These are phyloP conservation scores for Pelargonium fulgidum DNA, from an alignment of 441 rosid species.

Conservation along the genomic window DNA sequence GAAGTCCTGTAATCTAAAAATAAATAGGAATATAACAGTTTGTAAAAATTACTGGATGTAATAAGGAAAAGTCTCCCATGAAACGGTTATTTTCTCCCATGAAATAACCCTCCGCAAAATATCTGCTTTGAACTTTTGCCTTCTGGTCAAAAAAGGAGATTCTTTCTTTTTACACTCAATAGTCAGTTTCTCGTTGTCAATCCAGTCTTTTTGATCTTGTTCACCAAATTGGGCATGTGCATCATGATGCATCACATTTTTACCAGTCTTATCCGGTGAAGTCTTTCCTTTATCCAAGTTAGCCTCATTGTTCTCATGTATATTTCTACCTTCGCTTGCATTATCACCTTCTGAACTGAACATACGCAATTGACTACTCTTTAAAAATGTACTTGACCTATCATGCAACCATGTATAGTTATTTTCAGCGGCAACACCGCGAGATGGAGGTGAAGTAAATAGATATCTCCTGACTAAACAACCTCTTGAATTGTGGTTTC, in stretches of 20 bases:
- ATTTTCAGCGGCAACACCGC: slow-evolving; percentile 25
- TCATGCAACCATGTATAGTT: slow-evolving; percentile 20
- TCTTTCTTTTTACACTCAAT: slow-evolving; percentile 68
- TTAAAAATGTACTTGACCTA: slow-evolving; percentile 23
- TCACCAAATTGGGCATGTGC: slow-evolving; percentile 66
- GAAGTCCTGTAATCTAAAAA: slow-evolving; percentile 13
- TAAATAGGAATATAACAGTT: slow-evolving; percentile 8
- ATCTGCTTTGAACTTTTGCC: slow-evolving; percentile 67
- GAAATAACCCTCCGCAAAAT: slow-evolving; percentile 72
- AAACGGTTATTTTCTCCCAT: slow-evolving; percentile 82
- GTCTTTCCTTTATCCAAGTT: slow-evolving; percentile 45
- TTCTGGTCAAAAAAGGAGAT: slow-evolving; percentile 67
- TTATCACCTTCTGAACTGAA: slow-evolving; percentile 76
- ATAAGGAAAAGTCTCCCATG: slow-evolving; percentile 90
- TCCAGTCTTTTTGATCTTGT: slow-evolving; percentile 92
- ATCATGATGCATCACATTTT: slow-evolving; percentile 36
- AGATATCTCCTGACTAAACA: slow-evolving; percentile 35
- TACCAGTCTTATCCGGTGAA: slow-evolving; percentile 23
- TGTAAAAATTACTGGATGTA: slow-evolving; percentile 54
- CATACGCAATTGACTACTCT: slow-evolving; percentile 39
- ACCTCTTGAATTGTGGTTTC: slow-evolving; percentile 23
- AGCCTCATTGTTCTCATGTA: slow-evolving; percentile 39
- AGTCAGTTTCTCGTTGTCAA: slow-evolving; percentile 61
- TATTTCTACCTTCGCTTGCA: slow-evolving; percentile 59
- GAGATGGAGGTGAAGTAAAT: slow-evolving; percentile 26